Percentiles rank a stretch among this genome's conserved stretches.
Evolutionary conservation across 305 asterid genomes (phyloP).

Genomic region (Fraxinus xanthoxyloides): DNA sequence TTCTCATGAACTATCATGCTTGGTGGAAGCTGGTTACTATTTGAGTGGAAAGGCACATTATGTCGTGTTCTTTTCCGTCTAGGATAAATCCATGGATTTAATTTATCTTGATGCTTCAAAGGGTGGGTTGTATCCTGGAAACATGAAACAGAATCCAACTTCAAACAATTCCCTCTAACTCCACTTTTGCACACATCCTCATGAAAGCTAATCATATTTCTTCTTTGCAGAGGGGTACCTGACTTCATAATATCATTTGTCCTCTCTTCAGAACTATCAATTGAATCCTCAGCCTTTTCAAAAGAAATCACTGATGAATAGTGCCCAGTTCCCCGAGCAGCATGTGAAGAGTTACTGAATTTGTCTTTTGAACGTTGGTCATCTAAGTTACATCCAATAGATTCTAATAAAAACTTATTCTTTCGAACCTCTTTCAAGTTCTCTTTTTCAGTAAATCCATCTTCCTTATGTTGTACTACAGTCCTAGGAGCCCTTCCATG

Average conservation of each 20-base stretch:
- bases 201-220: slow-evolving; percentile 23
- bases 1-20: slow-evolving; percentile 22
- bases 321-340: slow-evolving; percentile 11
- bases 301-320: slow-evolving; percentile 15
- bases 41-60: slow-evolving; percentile 22
- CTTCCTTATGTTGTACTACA: slow-evolving; percentile 22
- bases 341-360: slow-evolving; percentile 9
- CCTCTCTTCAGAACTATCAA: slow-evolving; percentile 17
- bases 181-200: slow-evolving; percentile 23
- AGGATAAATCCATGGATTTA: slow-evolving; percentile 46
- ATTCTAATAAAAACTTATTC: slow-evolving; percentile 18
- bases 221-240: slow-evolving; percentile 29
- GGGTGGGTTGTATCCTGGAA: slow-evolving; percentile 23
- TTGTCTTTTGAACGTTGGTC: slow-evolving; percentile 26
- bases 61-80: slow-evolving; percentile 54
- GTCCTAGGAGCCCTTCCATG: slow-evolving; percentile 22
- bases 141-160: slow-evolving; percentile 28
- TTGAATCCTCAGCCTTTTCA: slow-evolving; percentile 4
- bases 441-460: slow-evolving; percentile 22
- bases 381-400: slow-evolving; percentile 12
- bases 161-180: slow-evolving; percentile 22
- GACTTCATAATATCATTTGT: slow-evolving; percentile 28
- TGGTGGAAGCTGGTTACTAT: slow-evolving; percentile 30
- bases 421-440: slow-evolving; percentile 20
- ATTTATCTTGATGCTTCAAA: slow-evolving; percentile 24